Percentiles rank a stretch among this genome's conserved stretches.
These are phyloP conservation scores for Melaleuca alternifolia DNA, from an alignment of 345 rosid genomes.

Conservation along the genomic window DNA sequence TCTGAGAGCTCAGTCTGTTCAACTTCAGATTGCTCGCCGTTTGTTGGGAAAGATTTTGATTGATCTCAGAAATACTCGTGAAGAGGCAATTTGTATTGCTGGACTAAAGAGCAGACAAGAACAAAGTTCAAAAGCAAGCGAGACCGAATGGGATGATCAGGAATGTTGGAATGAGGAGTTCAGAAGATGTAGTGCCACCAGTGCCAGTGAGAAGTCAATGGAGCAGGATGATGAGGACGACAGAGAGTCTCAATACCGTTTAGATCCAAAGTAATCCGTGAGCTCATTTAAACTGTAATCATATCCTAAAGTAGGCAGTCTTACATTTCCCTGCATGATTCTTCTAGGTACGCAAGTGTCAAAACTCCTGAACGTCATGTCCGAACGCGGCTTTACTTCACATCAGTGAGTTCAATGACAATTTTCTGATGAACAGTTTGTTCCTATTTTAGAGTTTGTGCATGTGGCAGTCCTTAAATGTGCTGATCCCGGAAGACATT, in stretches of 20 bases:
- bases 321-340: conserved; percentile 1
- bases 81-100: conserved; percentile 92
- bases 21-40: conserved; percentile 77
- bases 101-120: conserved; percentile 74
- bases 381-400: conserved; percentile 96
- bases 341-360: conserved; percentile 89
- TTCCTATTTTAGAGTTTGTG: background rate
- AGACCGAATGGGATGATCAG: conserved; percentile 39
- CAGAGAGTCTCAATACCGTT: conserved; percentile 86
- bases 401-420: conserved; percentile 62
- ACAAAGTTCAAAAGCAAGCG: conserved; percentile 27
- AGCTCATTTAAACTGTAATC: background rate
- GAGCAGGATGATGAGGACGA: conserved; percentile 91
- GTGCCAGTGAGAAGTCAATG: conserved; percentile 61
- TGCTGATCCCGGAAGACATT: background rate
- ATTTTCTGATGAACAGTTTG: background rate
- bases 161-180: conserved; percentile 53
- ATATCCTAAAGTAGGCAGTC: background rate
- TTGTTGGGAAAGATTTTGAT: conserved; percentile 93
- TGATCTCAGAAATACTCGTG: conserved; percentile 93
- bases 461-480: background rate
- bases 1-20: background rate
- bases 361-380: conserved; percentile 98
- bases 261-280: conserved; percentile 77
- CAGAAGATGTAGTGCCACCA: conserved; percentile 47